Conservation (phyloP, 1,284 basidiomycete species). For the Omphalotus olearius region DNA sequence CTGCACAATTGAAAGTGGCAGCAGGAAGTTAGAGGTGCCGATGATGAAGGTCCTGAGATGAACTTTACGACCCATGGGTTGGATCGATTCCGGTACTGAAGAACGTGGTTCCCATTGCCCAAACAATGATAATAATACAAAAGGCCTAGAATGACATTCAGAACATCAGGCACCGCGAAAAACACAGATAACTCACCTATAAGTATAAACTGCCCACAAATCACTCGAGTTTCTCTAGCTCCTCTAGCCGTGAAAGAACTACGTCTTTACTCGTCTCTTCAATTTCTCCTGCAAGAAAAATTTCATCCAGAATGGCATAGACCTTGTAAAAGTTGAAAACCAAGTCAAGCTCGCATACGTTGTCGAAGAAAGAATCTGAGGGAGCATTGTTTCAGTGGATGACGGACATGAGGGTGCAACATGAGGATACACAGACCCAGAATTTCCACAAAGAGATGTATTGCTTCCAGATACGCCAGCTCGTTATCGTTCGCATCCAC, state of each 20-base stretch:
- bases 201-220: not conserved
- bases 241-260: conserved; percentile 85
- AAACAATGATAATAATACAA: not conserved
- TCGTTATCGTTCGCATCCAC: conserved; percentile 99
- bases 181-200: not conserved
- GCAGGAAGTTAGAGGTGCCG: too few relatives aligned
- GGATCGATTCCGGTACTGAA: not conserved
- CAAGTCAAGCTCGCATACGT: conserved; percentile 94
- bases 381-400: conserved; percentile 4
- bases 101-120: too few relatives aligned
- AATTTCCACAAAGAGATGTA: conserved; percentile 98
- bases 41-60: too few relatives aligned
- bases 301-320: conserved; percentile 96
- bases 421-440: conserved; percentile 58
- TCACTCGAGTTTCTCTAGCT: conserved; percentile 81
- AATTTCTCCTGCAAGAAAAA: conserved; percentile 98
- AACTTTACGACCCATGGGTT: not conserved
- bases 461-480: conserved; percentile 93
- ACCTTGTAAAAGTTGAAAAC: conserved; percentile 99
- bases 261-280: conserved; percentile 98
- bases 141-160: not conserved
- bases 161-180: not conserved
- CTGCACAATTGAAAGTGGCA: too few relatives aligned
- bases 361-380: conserved; percentile 96
- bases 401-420: conserved; percentile 13